Base-by-base conservation (phyloP, 306 rosid genomes). In the Dryas drummondii region DNA sequence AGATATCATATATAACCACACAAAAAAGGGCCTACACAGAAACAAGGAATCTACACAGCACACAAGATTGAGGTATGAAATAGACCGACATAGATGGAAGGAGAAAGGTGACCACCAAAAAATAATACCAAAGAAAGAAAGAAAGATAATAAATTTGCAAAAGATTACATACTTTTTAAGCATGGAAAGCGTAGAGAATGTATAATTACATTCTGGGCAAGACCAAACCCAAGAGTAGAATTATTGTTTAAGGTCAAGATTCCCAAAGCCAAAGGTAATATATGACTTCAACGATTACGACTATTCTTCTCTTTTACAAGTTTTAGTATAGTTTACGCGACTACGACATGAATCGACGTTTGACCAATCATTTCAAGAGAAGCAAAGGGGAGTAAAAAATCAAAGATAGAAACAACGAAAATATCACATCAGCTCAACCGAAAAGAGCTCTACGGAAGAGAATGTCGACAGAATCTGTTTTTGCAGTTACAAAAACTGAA, bases 391-490 rank as follows among this genome's bases (percentile, higher is more conserved):
- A 9, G 17, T 22, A 77, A 78, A 68, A 75, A 81, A 78, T 84
- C 84, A 90, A 81, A 74, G 73, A 81, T 66, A 73, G 58, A 78
- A 84, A 81, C 87, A 85, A 82, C 69, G 71, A 83, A 72, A 37
- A 81, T 84, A 86, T 88, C 91, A 88, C 91, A 86, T 91, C 96
- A 88, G 78, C 81, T 84, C 79, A 76, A 83, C 83, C 78, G 75
- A 47, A 74, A 81, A 80, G 78, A 88, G 78, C 73, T 44, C 64
- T 15, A 44, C 51, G 77, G 82, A 70, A 71, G 76, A 78, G 85
- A 72, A n/a, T 56, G 72, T 79, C 79, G 27, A 80, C 76, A 68
- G 40, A 56, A 58, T 81, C 80, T 12, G 71, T 61, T 76, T 85
- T 55, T 49, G 54, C 63, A 73, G 85, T 74, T 80, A 79, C 71